Percentiles rank a stretch among this genome's conserved stretches.
These are phyloP conservation scores for Neophaeococcomyces mojaviensis DNA, from an alignment of 2,329 filamentous ascomycete genomes.

Conservation along the genomic window DNA sequence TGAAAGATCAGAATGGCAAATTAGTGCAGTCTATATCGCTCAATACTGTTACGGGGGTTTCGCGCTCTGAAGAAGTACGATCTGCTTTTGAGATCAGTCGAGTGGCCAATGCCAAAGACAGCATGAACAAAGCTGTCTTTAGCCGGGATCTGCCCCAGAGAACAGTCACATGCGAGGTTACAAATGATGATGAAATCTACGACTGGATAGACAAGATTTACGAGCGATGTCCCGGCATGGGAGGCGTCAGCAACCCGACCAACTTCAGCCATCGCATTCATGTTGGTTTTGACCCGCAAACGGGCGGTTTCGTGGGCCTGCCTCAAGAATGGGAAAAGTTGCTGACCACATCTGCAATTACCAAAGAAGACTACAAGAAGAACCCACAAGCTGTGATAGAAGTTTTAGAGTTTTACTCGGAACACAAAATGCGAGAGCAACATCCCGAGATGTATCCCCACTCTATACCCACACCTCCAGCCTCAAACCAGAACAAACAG, in stretches of 20 bases:
- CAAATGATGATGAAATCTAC: slow-evolving; percentile 93
- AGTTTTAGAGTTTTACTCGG: slow-evolving; percentile 62
- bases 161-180: slow-evolving; percentile 85
- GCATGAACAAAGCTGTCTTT: slow-evolving; percentile 57
- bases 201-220: slow-evolving; percentile 99
- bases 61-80: slow-evolving; percentile 81
- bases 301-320: slow-evolving; percentile 87
- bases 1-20: slow-evolving; percentile 85
- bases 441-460: slow-evolving; percentile 54
- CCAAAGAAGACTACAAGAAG: slow-evolving; percentile 96
- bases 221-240: slow-evolving; percentile 92
- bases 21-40: slow-evolving; percentile 77
- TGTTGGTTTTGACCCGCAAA: slow-evolving; percentile 92
- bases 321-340: slow-evolving; percentile 97
- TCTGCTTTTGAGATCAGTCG: slow-evolving; percentile 93
- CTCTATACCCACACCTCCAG: slow-evolving; percentile 53
- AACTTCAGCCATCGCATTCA: slow-evolving; percentile 97
- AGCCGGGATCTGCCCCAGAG: slow-evolving; percentile 74
- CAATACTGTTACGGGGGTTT: slow-evolving; percentile 81
- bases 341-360: slow-evolving; percentile 91
- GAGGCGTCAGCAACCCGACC: slow-evolving; percentile 94
- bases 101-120: slow-evolving; percentile 52
- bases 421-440: slow-evolving; percentile 58
- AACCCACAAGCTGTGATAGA: slow-evolving; percentile 75
- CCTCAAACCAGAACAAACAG: slow-evolving; percentile 49